phyloP scores from a whole-genome alignment of 257 asterid species.

The Lavandula angustifolia region DNA sequence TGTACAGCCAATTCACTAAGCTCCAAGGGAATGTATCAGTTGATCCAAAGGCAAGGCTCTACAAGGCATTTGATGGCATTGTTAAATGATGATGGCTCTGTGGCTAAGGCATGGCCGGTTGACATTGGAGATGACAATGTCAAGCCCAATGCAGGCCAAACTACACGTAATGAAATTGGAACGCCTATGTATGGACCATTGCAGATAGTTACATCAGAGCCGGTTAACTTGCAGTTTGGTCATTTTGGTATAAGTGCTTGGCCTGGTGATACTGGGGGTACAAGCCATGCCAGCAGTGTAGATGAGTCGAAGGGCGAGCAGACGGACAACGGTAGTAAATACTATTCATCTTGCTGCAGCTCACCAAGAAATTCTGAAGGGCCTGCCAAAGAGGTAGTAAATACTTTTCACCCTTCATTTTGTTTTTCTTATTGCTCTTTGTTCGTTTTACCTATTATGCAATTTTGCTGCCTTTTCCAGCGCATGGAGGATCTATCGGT shows the following conservation, averaged over 20 bases:
- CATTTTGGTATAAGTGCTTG: slow-evolving; percentile 94
- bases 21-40: slow-evolving; percentile 96
- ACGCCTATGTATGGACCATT: slow-evolving; percentile 85
- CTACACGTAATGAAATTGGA: slow-evolving; percentile 49
- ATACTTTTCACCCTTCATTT: not conserved
- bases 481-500: slow-evolving; percentile 87
- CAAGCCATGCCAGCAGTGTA: slow-evolving; percentile 88
- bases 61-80: slow-evolving; percentile 94
- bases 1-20: slow-evolving; percentile 85
- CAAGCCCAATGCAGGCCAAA: slow-evolving; percentile 42
- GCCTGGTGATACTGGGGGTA: slow-evolving; percentile 87
- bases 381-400: slow-evolving; percentile 78
- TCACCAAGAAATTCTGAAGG: slow-evolving; percentile 85
- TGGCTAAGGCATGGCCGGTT: slow-evolving; percentile 98
- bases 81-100: slow-evolving; percentile 87
- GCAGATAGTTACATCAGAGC: slow-evolving; percentile 78
- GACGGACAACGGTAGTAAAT: slow-evolving; percentile 83
- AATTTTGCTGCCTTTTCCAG: slow-evolving; percentile 43
- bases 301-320: slow-evolving; percentile 83
- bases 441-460: slow-evolving; percentile 14
- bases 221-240: slow-evolving; percentile 92
- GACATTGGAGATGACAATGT: slow-evolving; percentile 54
- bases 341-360: slow-evolving; percentile 89
- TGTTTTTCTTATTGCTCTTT: slow-evolving; percentile 1
- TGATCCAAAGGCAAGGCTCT: slow-evolving; percentile 94